Base-by-base conservation (phyloP, 805 yeast species). In the Metschnikowia corniflorae region DNA sequence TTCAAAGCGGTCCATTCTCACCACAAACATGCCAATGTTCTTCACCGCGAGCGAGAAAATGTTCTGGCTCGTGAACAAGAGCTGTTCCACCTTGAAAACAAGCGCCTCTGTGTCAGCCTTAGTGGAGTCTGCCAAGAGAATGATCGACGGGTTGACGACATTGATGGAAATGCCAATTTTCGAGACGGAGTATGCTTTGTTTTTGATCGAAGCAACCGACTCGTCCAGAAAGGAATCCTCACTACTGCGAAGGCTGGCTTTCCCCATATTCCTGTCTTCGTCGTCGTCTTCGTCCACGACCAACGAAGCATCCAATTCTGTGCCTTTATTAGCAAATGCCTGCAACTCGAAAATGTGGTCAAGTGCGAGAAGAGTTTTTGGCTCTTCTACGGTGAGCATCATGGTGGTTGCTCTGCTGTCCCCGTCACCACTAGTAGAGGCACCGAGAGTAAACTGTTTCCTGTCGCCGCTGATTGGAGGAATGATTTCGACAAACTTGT, bases 1-100 rank as follows among this genome's bases (percentile, higher is more conserved):
- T n/a, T 80, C 81, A 34, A 70, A 71, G 4, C 74, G 55, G 46
- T 81, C 73, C 95, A 93, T 88, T 16, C 68, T 71, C 31, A 88
- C 77, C 41, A 93, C 63, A 52, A 85, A 93, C 82, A 93, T 78
- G 2, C 97, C 97, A 35, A 88, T 77, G 41, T 83, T 86, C 45
- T 80, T 75, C 0, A 86, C 81, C 18, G 85, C 77, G 5, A 88
- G 54, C 0, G 91, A 73, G 0, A 74, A 60, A 3, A 82, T 76
- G 39, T 78, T 76, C 51, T 83, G 88, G 40, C 82, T 77, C 0
- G 91, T 73, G 3, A 86, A 54, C 29, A 82, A 62, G 3, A 88
- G 60, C 52, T 89, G 96, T 41, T 83, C 94, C 10, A 88, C 78
- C 51, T 86, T 85, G 64, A 93, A 82, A 2, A 91, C 96, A 42